Evolutionary conservation across 1,284 basidiomycete genomes (phyloP).

Genomic region (Melampsora abietis-canadensis): DNA sequence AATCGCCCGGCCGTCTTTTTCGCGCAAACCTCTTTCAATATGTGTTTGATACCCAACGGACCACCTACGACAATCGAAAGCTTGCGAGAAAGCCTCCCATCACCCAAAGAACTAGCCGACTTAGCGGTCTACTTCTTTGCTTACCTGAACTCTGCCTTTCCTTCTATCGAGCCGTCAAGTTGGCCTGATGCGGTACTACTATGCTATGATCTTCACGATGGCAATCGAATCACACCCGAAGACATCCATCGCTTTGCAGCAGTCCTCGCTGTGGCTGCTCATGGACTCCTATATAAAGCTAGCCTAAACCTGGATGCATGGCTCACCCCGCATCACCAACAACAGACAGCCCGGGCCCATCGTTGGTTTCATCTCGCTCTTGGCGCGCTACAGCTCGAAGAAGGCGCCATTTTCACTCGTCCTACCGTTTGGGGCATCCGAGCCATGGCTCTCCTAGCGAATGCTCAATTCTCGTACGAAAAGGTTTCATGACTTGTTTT

Average conservation of each 20-base stretch:
- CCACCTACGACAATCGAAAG: conserved; percentile 12
- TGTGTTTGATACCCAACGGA: conserved; percentile 13
- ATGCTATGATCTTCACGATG: conserved; percentile 11
- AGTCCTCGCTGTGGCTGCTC: conserved; percentile 17
- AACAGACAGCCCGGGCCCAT: conserved; percentile 25
- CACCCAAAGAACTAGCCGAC: neutral
- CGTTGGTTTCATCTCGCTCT: conserved; percentile 27
- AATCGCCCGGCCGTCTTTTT: conserved; percentile 2
- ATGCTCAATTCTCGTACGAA: conserved; percentile 17
- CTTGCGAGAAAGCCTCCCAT: conserved; percentile 15
- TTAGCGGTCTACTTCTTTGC: conserved; percentile 13
- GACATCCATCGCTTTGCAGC: conserved; percentile 5
- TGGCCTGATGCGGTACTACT: conserved; percentile 1
- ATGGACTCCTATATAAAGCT: conserved; percentile 13
- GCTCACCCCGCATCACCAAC: conserved; percentile 10
- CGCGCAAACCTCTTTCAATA: conserved; percentile 8
- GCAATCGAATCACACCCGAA: neutral
- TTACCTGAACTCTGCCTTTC: conserved; percentile 16
- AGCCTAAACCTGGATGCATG: conserved; percentile 7
- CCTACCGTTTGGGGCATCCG: conserved; percentile 35
- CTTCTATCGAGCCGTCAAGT: conserved; percentile 10
- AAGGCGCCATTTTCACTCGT: conserved; percentile 18
- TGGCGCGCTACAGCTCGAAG: conserved; percentile 1
- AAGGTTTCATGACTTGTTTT: too few relatives aligned
- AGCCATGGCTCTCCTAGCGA: conserved; percentile 18